Evolutionary conservation across 108 stramenopile species (phyloP).

Genomic region (Nannochloropsis oceanica): DNA sequence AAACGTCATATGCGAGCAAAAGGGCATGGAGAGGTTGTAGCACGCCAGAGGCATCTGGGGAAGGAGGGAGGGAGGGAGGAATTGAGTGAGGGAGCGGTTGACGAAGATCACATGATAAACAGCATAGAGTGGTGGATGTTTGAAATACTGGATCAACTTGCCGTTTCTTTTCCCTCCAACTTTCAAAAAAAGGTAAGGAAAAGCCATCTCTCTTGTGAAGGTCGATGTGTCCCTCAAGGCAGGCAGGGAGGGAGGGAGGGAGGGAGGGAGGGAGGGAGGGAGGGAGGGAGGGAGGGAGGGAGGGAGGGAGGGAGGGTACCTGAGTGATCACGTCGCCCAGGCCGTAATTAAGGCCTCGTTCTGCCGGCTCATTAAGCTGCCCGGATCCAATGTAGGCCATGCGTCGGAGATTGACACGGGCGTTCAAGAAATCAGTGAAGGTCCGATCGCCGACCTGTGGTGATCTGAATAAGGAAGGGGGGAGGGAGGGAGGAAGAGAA

Average conservation of each 20-base stretch:
- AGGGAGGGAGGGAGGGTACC: not conserved
- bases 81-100: not conserved
- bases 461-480: not conserved
- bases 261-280: not conserved
- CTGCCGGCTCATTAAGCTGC: not conserved
- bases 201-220: not conserved
- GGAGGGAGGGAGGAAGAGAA: not conserved
- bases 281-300: not conserved
- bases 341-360: not conserved
- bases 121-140: too few relatives aligned
- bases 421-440: not conserved
- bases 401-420: not conserved
- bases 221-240: not conserved
- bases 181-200: not conserved
- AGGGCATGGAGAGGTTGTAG: not conserved
- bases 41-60: not conserved
- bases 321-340: not conserved
- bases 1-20: not conserved
- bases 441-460: not conserved
- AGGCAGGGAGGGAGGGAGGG: not conserved
- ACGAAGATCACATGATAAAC: not conserved
- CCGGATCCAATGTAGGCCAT: not conserved
- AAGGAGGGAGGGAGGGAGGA: not conserved
- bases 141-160: too few relatives aligned
- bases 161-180: too few relatives aligned